Evolutionary conservation across 257 asterid species (phyloP), one percentile per base, ranked within the genome.

Genomic region (Petrea volubilis): DNA sequence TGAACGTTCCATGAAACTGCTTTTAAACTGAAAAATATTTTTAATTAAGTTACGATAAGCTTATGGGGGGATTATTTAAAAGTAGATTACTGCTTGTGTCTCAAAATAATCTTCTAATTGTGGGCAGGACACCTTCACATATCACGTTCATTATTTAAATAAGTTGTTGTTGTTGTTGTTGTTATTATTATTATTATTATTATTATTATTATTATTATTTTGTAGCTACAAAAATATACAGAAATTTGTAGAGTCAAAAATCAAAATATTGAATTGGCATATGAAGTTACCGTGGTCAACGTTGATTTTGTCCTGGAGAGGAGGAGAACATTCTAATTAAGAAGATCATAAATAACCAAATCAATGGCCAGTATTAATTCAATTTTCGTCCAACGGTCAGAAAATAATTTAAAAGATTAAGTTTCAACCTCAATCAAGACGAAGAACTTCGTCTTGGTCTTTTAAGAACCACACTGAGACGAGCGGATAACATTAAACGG

Each of bases 81-180:
- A 23, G 36, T 11, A 38, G 34, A 34, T 34, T 68, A 36, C 28
- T 36, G 11, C 31, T 23, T 23, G 7, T 6, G 52, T 15, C 7
- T 40, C 18, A 18, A 10, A 44, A 41, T 6, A 33, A 68, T 29
- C 20, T 36, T 15, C 25, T 15, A 60, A 59, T 13, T 31, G 59
- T 67, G 79, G 74, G 66, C 75, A 38, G 79, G 74, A 68, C 79
- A 31, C 65, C 64, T 55, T 68, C 50, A 12, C 6, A 36, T 67
- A 52, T 20, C 40, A 12, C 13, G n/a, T 20, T 47, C 11, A 3
- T 46, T 14, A 14, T 5, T 46, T 15, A 14, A 60, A 60, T 9
- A 41, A 2, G 28, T 41, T 1, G 38, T 33, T 0, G 38, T 33
- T 33, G 38, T 33, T 0, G 38, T 33, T 33, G 38, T 33, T 5